phyloP scores from a whole-genome alignment of 495 filamentous ascomycete species.

The Daldinia bambusicola region DNA sequence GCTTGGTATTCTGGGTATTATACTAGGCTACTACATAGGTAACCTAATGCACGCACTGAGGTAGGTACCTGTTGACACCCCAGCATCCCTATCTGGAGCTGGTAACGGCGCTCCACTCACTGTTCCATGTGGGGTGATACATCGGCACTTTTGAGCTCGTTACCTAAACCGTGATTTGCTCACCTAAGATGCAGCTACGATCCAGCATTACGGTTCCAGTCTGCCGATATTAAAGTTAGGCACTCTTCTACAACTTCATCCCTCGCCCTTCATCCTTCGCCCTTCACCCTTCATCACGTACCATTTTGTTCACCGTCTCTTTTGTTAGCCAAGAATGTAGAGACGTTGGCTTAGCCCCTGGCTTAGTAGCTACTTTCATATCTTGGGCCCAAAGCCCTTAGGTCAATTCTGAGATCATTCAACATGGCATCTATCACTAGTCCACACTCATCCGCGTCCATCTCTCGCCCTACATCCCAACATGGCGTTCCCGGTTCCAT shows the following conservation, averaged over 20 bases:
- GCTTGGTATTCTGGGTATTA: too few relatives aligned
- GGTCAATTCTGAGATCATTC: slow-evolving; percentile 14
- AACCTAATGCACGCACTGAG: neutral
- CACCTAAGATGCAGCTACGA: slow-evolving; percentile 14
- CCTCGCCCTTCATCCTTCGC: neutral
- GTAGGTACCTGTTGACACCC: neutral
- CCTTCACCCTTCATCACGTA: neutral
- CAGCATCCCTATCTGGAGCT: neutral
- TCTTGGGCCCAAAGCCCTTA: slow-evolving; percentile 1
- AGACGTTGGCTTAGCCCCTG: slow-evolving; percentile 12
- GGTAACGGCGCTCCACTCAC: neutral
- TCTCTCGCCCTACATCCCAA: slow-evolving; percentile 39
- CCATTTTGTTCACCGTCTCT: neutral
- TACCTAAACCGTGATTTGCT: slow-evolving; percentile 32
- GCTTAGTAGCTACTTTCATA: slow-evolving; percentile 27
- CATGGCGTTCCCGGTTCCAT: slow-evolving; percentile 26
- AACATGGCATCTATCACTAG: slow-evolving; percentile 42
- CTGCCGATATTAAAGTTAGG: too few relatives aligned
- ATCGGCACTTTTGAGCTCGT: slow-evolving; percentile 24
- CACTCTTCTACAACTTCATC: neutral
- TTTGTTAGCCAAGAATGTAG: slow-evolving; percentile 30
- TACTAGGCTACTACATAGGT: too few relatives aligned
- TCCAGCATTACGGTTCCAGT: slow-evolving; percentile 33
- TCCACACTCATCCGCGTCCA: slow-evolving; percentile 39
- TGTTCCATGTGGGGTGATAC: slow-evolving; percentile 5